Conservation (phyloP, 371 early-diverging fungal genomes). For the Mucor sp. region DNA sequence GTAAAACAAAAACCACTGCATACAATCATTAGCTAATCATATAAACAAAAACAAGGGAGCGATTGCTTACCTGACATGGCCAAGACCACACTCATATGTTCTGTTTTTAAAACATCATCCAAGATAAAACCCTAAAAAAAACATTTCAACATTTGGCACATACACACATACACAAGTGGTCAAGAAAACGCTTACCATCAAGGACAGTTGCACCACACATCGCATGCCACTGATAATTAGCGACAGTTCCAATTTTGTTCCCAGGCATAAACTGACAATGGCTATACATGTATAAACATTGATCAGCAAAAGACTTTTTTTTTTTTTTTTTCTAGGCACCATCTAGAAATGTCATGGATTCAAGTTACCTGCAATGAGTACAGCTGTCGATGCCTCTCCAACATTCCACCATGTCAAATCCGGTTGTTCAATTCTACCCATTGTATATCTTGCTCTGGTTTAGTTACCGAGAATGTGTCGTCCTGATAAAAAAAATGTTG, state of each 20-base stretch:
- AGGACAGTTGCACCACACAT: slow-evolving; percentile 47
- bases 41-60: not conserved
- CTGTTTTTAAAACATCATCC: slow-evolving; percentile 40
- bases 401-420: slow-evolving; percentile 46
- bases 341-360: too few relatives aligned
- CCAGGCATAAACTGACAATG: slow-evolving; percentile 32
- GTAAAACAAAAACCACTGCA: slow-evolving; percentile 37
- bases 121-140: slow-evolving; percentile 38
- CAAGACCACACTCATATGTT: slow-evolving; percentile 39
- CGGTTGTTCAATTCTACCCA: slow-evolving; percentile 12
- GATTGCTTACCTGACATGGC: slow-evolving; percentile 38
- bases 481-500: not conserved
- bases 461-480: not conserved
- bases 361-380: slow-evolving; percentile 40
- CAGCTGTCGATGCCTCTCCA: slow-evolving; percentile 34
- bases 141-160: not conserved
- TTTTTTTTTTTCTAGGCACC: too few relatives aligned
- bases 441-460: not conserved
- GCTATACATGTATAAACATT: slow-evolving; percentile 17
- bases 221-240: slow-evolving; percentile 41
- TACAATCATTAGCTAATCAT: not conserved
- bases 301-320: not conserved
- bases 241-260: slow-evolving; percentile 41
- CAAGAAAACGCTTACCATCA: slow-evolving; percentile 35
- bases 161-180: not conserved